Base-by-base conservation (phyloP, 352 stramenopile genomes). In the Aphanomyces stellatus region DNA sequence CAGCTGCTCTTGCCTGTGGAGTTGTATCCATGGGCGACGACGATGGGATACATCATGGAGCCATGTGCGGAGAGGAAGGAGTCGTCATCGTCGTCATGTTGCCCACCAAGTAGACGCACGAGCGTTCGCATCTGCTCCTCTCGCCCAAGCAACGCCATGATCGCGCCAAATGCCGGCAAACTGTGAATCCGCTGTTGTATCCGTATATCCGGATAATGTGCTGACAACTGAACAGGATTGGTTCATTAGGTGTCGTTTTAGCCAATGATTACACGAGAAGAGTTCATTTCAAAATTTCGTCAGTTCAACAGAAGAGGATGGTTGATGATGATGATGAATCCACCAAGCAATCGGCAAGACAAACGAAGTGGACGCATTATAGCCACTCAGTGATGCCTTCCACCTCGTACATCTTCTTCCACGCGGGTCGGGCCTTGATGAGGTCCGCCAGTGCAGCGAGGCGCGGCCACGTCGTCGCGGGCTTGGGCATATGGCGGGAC, bases 1-100 rank as follows among this genome's bases (percentile, higher is more conserved):
- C 73, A 75, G 53, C 78, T 53, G 51, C 79, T 89, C 69, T 93
- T 93, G 53, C 85, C 85, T n/a, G 81, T 87, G 11, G 82, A 90
- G 28, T 84, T 81, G 34, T 78, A 80, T 24, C 85, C 85, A 63
- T 90, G 89, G 0, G 91, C 73, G 3, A 93, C 72, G 28, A 89
- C 70, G 3, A 93, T 76, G 34, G 84, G 75, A n/a, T 74, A 62
- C 46, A 80, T 74, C 59, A 75, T 71, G 3, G 60, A 28, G 71
- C 89, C 80, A 24, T 56, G 78, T 40, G 40, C 62, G 62, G 11
- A 69, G n/a, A 28, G 55, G 25, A 15, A n/a, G 2, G 53, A 33
- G 30, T 69, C 69, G 27, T 28, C n/a, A 0, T 69, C 15, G n/a
- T 34, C 28, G n/a, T n/a, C n/a, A n/a, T n/a, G n/a, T 28, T 78